phyloP scores from a whole-genome alignment of 148 eudicot genomes.

The Fallopia convolvulus region DNA sequence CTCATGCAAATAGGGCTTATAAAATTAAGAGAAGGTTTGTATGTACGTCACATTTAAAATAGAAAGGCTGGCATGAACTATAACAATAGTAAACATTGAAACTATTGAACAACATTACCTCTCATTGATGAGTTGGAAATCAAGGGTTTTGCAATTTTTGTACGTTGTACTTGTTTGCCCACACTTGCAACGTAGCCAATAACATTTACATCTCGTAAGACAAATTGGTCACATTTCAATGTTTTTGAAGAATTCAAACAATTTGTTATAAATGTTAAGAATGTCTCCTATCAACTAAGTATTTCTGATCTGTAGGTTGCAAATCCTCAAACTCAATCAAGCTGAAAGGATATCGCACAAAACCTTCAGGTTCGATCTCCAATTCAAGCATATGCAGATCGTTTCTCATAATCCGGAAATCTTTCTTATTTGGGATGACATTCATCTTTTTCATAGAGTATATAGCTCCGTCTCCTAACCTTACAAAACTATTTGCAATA shows the following conservation, averaged over 20 bases:
- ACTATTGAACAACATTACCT: neutral
- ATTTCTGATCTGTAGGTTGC: too few relatives aligned
- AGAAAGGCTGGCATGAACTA: too few relatives aligned
- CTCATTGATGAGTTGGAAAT: neutral
- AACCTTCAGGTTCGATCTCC: too few relatives aligned
- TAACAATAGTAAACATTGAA: too few relatives aligned
- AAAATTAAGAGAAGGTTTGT: too few relatives aligned
- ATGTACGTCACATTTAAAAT: too few relatives aligned
- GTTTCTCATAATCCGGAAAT: neutral
- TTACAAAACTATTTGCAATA: neutral
- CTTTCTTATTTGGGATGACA: neutral
- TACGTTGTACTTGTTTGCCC: neutral
- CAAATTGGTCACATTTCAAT: neutral
- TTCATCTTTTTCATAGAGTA: neutral
- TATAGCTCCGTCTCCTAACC: neutral
- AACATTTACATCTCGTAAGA: neutral
- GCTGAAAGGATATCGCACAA: too few relatives aligned
- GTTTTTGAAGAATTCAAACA: neutral
- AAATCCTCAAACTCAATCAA: too few relatives aligned
- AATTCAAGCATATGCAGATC: neutral
- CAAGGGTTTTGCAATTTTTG: neutral
- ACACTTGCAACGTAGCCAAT: neutral
- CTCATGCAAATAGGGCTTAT: too few relatives aligned
- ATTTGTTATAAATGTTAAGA: neutral
- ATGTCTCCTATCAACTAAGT: too few relatives aligned